Evolutionary conservation across 2,329 filamentous ascomycete species (phyloP), one percentile per base, ranked within the genome.

Genomic region (Hypoxylon sp.): DNA sequence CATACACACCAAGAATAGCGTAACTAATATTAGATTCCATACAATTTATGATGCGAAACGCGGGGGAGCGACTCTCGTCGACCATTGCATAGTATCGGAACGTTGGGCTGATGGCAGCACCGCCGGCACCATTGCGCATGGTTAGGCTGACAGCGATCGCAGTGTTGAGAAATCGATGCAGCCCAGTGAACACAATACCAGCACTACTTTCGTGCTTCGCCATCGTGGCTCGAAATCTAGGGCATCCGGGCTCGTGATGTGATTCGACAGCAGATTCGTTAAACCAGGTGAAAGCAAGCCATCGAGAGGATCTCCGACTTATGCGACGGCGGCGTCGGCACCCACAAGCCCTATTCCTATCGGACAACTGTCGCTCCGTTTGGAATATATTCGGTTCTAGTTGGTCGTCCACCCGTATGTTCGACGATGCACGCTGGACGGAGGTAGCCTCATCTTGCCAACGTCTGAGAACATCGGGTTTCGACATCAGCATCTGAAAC

Each of bases 51-150:
- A 58, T 52, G 15, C 42, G 24, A 15, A 58, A 58, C 18, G 55
- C 24, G 8, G n/a, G 11, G 1, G 13, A 56, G 43, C 9, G 53
- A n/a, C 7, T 2, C 11, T 3, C 2, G 15, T 31, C 29, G 13
- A 31, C 53, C 33, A 58, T 49, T 3, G 41, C 23, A 23, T 45
- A 58, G 31, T 48, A 60, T n/a, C 43, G 49, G 31, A 60, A 52
- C 18, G 23, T 27, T 4, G 53, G 49, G 18, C 49, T 50, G 21
- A 63, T 58, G 18, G 57, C 50, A 4, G 15, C 9, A 1, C 57
- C 60, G 24, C 57, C 60, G 13, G 53, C 57, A 23, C 57, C 60
- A 15, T 51, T 26, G 13, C 15, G 13, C 3, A 49, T 24, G n/a
- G n/a, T 31, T 1, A 60, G 31, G 17, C 57, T 53, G 4, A 41